Base-by-base conservation (phyloP, 2,329 filamentous ascomycete species). In the Volutella citrinella region DNA sequence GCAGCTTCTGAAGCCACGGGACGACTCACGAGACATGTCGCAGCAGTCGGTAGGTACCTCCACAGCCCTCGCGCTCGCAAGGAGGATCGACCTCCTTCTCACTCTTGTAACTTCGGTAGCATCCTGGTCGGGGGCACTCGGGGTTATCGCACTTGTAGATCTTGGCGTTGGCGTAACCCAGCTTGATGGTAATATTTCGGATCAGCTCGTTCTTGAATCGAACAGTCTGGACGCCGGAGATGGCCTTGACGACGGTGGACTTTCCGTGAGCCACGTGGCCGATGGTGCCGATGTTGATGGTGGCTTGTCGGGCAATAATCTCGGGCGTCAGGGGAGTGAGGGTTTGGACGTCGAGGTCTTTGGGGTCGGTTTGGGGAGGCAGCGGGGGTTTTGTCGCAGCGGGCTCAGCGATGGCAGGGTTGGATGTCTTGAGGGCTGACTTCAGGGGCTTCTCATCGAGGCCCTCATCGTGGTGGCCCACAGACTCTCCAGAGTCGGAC, bases 171-270 rank as follows among this genome's bases (percentile, higher is more conserved):
- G 93, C 93, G 66, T 98, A 98, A 63, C 93, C 93, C 56, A 98
- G 80, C 81, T 98, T 98, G 76, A 98, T 98, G 57, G 93, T 98
- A 60, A 98, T 98, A 68, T 98, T 98, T 60, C 93, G 80, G 71
- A 97, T 94, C 69, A 96, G 72, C 71, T 98, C 93, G 73, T 97
- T 98, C 84, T 98, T 98, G 78, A 98, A 98, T 53, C 93, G 82
- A 60, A 98, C 93, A 13, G 93, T 98, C 77, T 98, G 93, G 46
- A 98, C 93, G 45, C 93, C 93, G 3, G 93, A 97, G 56, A 98
- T 97, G 56, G 93, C 93, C 77, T 98, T 98, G 56, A 98, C 93
- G 31, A 98, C 93, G 15, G 93, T 98, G 43, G 88, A 95, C 68
- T 97, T 97, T 62, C 91, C 91, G 84, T 97, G 91, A 60, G 93